Base-by-base conservation (phyloP, 2,329 filamentous ascomycete genomes). In the Pseudogymnoascus sp. region DNA sequence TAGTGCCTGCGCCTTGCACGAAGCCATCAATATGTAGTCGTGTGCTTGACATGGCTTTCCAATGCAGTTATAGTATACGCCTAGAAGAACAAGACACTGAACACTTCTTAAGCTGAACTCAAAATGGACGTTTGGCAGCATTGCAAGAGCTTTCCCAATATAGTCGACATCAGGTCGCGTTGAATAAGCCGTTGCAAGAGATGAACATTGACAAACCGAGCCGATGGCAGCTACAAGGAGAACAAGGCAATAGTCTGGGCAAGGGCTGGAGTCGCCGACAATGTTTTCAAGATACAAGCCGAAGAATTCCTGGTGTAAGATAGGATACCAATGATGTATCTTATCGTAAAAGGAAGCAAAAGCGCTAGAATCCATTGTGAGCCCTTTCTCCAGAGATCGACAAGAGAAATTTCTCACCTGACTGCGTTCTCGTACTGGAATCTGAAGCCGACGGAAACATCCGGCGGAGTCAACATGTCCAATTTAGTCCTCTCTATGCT, bases 201-300 rank as follows among this genome's bases (percentile, higher is more conserved):
- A 47, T 42, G 61, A 37, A 64, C 64, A 63, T 66, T 63, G 67
- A 1, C 59, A 64, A 3, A 72, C 38, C 11, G 66, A 64, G 14
- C 72, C 72, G 26, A 72, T 67, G 11, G 70, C 71, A n/a, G 69
- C 67, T 7, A 73, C 68, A 8, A 72, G 62, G 37, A 73, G 67
- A 24, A 66, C 68, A 8, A 72, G 65, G 61, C 68, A 73, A 16
- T 66, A 65, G 21, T 68, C 65, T 6, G 67, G 64, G 3, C 64
- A 66, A 14, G 69, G 67, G 8, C 29, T 60, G n/a, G 71, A 62
- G 1, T 64, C 26, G 16, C 67, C 67, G 1, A 67, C 67, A 7
- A 72, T 68, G n/a, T 64, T 62, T 11, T 64, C 61, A 21, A 66
- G 66, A 61, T 70, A 71, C 6, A 65, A 42, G 8, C 65, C 66